These are phyloP conservation scores for Nymphaea thermarum DNA, from an alignment of 164 flowering plant species.

Conservation along the genomic window DNA sequence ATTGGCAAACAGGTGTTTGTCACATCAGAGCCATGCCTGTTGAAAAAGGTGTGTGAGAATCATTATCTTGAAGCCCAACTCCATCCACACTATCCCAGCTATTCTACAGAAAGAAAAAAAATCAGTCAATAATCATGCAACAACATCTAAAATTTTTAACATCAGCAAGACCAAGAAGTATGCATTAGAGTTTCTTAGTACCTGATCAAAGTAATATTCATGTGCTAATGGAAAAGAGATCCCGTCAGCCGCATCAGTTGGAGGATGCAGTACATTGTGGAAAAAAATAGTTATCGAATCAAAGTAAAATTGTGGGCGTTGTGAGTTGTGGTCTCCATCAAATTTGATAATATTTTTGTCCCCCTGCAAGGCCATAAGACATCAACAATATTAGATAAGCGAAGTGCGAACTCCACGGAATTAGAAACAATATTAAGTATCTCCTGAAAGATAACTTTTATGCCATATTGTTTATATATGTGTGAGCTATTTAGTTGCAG, in stretches of 20 bases:
- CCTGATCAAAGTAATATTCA: slow-evolving; percentile 52
- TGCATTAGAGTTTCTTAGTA: slow-evolving; percentile 14
- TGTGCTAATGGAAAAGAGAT: slow-evolving; percentile 25
- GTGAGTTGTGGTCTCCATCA: slow-evolving; percentile 96
- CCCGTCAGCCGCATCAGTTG: slow-evolving; percentile 52
- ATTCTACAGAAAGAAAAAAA: slow-evolving; percentile 32
- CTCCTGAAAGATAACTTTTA: no score
- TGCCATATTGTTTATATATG: no score
- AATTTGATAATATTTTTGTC: slow-evolving; percentile 96
- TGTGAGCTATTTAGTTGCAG: no score
- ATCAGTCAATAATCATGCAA: slow-evolving; percentile 3
- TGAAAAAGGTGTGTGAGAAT: slow-evolving; percentile 4
- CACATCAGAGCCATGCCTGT: slow-evolving; percentile 1
- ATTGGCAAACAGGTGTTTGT: background rate
- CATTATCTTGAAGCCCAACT: slow-evolving; percentile 17
- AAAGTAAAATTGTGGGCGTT: slow-evolving; percentile 90
- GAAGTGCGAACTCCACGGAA: no score
- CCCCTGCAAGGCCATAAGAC: slow-evolving; percentile 43
- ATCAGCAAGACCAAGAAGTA: background rate
- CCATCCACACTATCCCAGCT: slow-evolving; percentile 39
- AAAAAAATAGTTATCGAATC: slow-evolving; percentile 90
- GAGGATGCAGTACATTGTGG: slow-evolving; percentile 87
- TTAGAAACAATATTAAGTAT: no score
- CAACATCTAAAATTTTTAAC: slow-evolving; percentile 4
- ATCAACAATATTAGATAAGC: no score